Evolutionary conservation across 306 rosid genomes (phyloP), one percentile per base, ranked within the genome.

Genomic region (Vigna mungo): DNA sequence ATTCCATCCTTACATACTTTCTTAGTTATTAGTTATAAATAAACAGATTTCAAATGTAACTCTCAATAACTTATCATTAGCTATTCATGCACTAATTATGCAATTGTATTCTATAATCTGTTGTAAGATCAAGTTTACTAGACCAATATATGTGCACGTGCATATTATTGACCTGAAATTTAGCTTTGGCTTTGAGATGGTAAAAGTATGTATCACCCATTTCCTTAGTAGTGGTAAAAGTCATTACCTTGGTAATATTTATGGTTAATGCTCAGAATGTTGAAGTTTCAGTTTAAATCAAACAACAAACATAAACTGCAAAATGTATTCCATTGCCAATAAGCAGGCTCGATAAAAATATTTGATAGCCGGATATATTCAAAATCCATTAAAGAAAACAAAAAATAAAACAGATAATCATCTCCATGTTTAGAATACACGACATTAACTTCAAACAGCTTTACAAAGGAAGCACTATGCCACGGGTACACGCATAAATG

Each of bases 261-360:
- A 17, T 27, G 44, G 11, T 2, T 39, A 39, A 39, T 39, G 44
- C 44, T 39, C 30, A 21, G 43, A 17, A 27, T 64, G 80, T 48
- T 23, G 23, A 62, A 43, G 23, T 67, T 23, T 78, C 76, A 43
- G 54, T 48, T 69, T 47, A 60, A 78, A 78, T 69, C 49, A 59
- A 78, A 79, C 56, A 69, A 37, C 16, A 74, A 43, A 76, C 61
- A 75, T 63, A 76, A 53, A 60, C 61, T 52, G 44, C 34, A 79
- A 69, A 78, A 52, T n/a, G 15, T 47, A 52, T 53, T 67, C 46
- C 32, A 66, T 78, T 72, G 60, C 51, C 59, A 58, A 72, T 44
- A 56, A 66, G 25, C 30, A 51, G 25, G 37, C 69, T 77, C 36
- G 17, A 66, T 68, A 16, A 56, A 59, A 49, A 65, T 46, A 44